Percentiles rank a stretch among this genome's conserved stretches.
Evolutionary conservation across 2,329 filamentous ascomycete species (phyloP).

Genomic region (Falciphora oryzae): DNA sequence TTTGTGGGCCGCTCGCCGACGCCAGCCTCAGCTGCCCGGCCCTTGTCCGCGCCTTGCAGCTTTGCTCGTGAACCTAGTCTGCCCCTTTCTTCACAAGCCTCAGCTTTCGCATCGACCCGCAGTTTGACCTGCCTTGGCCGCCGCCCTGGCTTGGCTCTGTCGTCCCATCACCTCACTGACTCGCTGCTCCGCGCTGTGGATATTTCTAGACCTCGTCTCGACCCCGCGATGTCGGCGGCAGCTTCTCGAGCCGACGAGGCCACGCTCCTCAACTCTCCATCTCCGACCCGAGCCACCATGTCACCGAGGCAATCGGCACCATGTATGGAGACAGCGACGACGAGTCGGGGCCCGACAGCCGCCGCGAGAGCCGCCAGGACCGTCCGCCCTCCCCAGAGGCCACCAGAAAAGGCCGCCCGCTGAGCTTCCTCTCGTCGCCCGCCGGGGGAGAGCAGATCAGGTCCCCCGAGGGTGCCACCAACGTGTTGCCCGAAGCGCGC

Average conservation of each 20-base stretch:
- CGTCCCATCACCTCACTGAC: conserved; percentile 1
- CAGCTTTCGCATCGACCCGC: background rate
- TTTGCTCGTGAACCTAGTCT: background rate
- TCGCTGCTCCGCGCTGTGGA: background rate
- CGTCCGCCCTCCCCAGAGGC: background rate
- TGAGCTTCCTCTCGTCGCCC: conserved; percentile 66
- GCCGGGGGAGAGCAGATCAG: conserved; percentile 47
- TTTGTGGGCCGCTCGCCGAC: background rate
- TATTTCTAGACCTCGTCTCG: conserved; percentile 49
- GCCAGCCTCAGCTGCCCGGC: background rate
- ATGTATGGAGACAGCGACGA: conserved; percentile 77
- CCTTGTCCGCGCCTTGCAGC: background rate
- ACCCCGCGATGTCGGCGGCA: conserved; percentile 50
- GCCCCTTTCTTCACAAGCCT: background rate
- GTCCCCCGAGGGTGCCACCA: conserved; percentile 20
- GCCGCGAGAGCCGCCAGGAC: conserved; percentile 36
- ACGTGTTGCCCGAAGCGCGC: conserved; percentile 29
- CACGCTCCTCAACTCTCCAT: conserved; percentile 58
- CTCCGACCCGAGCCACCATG: conserved; percentile 87
- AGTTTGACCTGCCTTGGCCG: background rate
- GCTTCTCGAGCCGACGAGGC: conserved; percentile 53
- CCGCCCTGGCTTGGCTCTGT: background rate
- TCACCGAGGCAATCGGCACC: conserved; percentile 88
- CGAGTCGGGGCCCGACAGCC: conserved; percentile 41
- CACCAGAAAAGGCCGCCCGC: conserved; percentile 43